Percentiles rank a stretch among this genome's conserved stretches.
phyloP scores from a whole-genome alignment of 495 filamentous ascomycete genomes.

The Niebla homalea region DNA sequence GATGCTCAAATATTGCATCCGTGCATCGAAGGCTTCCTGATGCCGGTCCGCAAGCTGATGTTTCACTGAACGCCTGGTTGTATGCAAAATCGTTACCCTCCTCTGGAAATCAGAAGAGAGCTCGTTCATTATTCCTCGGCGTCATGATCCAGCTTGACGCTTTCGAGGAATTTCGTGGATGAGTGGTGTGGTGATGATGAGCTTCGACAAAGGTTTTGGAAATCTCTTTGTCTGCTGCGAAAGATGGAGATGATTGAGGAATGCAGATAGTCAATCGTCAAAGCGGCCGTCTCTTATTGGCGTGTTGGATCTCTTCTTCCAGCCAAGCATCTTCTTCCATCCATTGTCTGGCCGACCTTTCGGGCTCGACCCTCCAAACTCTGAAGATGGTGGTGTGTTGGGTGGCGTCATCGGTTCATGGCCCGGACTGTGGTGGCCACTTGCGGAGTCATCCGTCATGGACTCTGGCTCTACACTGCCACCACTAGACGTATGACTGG shows the following conservation, averaged over 20 bases:
- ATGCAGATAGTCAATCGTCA: conserved; percentile 10
- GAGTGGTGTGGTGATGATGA: background rate
- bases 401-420: conserved; percentile 71
- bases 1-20: too few species aligned
- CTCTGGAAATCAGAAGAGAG: background rate
- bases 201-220: background rate
- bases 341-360: conserved; percentile 41
- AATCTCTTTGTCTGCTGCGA: background rate
- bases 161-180: background rate
- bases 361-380: conserved; percentile 40
- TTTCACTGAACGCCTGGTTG: too few species aligned
- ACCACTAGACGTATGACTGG: conserved; percentile 24
- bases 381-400: conserved; percentile 63
- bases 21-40: too few species aligned
- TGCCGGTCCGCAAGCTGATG: too few species aligned
- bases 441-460: conserved; percentile 37
- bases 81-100: too few species aligned
- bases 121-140: background rate
- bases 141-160: background rate
- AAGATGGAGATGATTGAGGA: background rate
- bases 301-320: conserved; percentile 42
- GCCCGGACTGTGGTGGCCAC: conserved; percentile 33
- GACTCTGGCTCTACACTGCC: conserved; percentile 27
- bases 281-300: conserved; percentile 24
- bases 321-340: conserved; percentile 80